Evolutionary conservation across 345 rosid genomes (phyloP), one percentile per base, ranked within the genome.

Genomic region (Syzygium aromaticum): DNA sequence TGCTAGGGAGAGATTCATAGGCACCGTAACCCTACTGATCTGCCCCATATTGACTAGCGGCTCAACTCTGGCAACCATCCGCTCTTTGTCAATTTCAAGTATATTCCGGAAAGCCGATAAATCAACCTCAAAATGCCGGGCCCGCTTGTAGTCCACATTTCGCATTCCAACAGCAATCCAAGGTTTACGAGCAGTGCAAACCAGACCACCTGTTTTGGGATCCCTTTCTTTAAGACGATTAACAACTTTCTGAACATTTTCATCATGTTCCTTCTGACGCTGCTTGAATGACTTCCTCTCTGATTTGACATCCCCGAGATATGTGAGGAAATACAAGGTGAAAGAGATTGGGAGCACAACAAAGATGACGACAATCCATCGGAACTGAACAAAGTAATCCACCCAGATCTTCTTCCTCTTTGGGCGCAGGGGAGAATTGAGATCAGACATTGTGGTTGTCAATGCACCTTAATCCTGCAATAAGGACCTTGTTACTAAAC

Each of bases 1-100:
- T 38, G 99, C 99, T 67, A 96, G 98, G 89, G 99, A 85, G 30
- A 98, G 94, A 91, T 98, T 98, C 99, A 98, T 92, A 5, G 99
- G 99, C 67, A 94, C 96, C 0, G 98, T 94, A 61, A 88, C 97
- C 89, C 99, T 93, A 52, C 91, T 89, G 67, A 98, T 98, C 95
- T 98, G 99, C 53, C 99, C 99, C 99, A 98, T 98, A 91, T 94
- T 98, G 86, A 98, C 99, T 85, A 98, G 98, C 30, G 99, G 99
- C 94, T 98, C 99, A 19, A 93, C 96, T 89, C 94, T 94, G n/a
- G 99, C 99, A 90, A 90, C 88, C 99, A 96, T 98, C 91, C 93
- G 94, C 90, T 95, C 95, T 89, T 91, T 94, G 86, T 96, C 95
- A 61, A 98, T 94, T 86, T 96, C 97, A 86, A 98, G 96, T 87